Conservation (phyloP, 148 eudicot species). For the Dianthus caryophyllus region DNA sequence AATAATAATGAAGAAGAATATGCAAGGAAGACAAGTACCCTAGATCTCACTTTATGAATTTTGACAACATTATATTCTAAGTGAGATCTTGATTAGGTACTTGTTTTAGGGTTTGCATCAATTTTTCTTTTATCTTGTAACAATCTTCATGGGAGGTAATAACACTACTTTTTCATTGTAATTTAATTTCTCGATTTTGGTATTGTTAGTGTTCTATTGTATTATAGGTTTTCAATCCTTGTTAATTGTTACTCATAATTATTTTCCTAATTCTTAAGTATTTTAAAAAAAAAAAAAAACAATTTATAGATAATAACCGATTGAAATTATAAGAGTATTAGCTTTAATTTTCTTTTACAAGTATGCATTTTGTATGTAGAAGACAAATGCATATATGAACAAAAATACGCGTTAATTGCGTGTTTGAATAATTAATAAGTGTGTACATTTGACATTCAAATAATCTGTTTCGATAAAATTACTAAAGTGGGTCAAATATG, state of each 20-base stretch:
- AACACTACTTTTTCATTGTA: not conserved
- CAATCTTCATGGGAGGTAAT: constrained; percentile 19
- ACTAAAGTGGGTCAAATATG: no score
- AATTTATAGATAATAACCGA: no score
- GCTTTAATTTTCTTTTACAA: no score
- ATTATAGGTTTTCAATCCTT: no score
- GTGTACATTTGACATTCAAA: not conserved
- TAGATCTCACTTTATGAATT: constrained; percentile 81
- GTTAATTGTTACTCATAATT: no score
- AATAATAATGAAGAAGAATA: constrained; percentile 11
- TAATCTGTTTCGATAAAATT: no score
- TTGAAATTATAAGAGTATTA: no score
- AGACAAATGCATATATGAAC: not conserved
- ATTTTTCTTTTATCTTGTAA: constrained; percentile 27
- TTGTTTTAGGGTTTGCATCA: constrained; percentile 31
- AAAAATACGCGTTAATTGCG: not conserved
- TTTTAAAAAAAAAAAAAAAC: no score
- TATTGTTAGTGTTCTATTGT: not conserved
- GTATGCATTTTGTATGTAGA: no score
- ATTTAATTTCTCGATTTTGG: not conserved
- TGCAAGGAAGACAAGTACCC: constrained; percentile 60
- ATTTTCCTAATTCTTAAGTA: no score
- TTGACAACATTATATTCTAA: constrained; percentile 35
- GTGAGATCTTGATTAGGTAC: constrained; percentile 83
- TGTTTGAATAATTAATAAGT: not conserved